Conservation (phyloP, 2,329 filamentous ascomycete species). For the Cladosporium sp. region DNA sequence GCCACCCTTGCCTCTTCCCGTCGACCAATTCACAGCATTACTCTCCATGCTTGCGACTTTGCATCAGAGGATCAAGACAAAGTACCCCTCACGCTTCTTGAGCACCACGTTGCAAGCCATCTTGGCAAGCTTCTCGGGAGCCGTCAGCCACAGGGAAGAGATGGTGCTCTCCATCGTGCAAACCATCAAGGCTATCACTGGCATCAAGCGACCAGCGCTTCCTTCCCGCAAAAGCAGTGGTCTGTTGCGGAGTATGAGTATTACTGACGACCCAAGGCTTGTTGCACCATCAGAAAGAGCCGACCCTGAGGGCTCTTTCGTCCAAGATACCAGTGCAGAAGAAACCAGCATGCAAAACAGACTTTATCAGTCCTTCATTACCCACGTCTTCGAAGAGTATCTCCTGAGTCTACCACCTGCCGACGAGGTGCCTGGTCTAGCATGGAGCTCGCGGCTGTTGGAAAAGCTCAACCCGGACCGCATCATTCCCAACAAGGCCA, state of each 20-base stretch:
- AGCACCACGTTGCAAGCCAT: constrained; percentile 75
- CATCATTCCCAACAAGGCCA: constrained; percentile 62
- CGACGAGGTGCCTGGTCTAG: constrained; percentile 51
- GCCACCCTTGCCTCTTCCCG: constrained; percentile 41
- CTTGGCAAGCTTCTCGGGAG: constrained; percentile 63
- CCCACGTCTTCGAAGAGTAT: constrained; percentile 73
- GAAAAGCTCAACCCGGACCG: constrained; percentile 68
- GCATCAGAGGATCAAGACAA: constrained; percentile 73
- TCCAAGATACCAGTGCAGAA: constrained; percentile 44
- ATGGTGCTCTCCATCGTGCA: constrained; percentile 70
- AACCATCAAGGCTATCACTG: constrained; percentile 68
- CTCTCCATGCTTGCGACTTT: constrained; percentile 71
- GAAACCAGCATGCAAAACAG: constrained; percentile 64
- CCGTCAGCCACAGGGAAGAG: constrained; percentile 58
- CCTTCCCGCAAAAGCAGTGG: constrained; percentile 58
- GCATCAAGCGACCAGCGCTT: constrained; percentile 64
- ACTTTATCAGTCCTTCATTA: constrained; percentile 74
- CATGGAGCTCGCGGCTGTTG: constrained; percentile 59
- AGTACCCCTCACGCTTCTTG: constrained; percentile 75
- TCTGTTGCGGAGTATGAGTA: constrained; percentile 26
- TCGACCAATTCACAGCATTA: constrained; percentile 65
- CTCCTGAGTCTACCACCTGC: constrained; percentile 53
- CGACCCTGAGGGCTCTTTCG: constrained; percentile 57
- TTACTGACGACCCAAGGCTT: background rate
- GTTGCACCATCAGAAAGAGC: constrained; percentile 40